A percentile compares a stretch with the other conserved stretches of the same genome.
phyloP scores from a whole-genome alignment of 192 early-diverging fungal species.

The Coemansia sp. region DNA sequence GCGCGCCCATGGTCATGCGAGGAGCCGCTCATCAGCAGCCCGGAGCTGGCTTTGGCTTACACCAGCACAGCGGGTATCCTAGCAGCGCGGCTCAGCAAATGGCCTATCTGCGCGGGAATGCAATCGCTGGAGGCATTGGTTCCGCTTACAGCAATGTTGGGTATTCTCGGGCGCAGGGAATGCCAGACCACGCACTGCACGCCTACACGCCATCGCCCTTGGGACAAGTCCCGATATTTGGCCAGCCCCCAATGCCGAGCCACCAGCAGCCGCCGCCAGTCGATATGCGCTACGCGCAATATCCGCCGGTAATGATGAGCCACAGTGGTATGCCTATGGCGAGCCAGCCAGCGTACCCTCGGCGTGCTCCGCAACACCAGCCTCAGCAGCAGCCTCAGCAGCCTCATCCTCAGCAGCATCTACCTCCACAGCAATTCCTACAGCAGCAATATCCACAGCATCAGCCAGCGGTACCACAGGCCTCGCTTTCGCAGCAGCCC shows the following conservation, averaged over 20 bases:
- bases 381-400: neutral
- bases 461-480: neutral
- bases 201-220: constrained; percentile 47
- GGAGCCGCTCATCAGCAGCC: neutral
- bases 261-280: neutral
- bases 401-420: neutral
- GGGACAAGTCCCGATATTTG: constrained; percentile 23
- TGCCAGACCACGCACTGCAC: constrained; percentile 10
- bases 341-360: neutral
- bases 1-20: neutral
- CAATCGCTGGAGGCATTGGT: neutral
- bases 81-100: constrained; percentile 16
- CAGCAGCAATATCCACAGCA: constrained; percentile 15
- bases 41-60: neutral
- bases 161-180: neutral
- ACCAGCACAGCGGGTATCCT: neutral
- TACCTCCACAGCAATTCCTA: neutral
- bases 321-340: neutral
- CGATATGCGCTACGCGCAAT: neutral
- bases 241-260: constrained; percentile 12
- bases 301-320: neutral
- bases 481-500: neutral
- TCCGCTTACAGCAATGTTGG: constrained; percentile 25
- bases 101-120: constrained; percentile 12
- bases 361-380: neutral